These are phyloP conservation scores for Phytophthora lateralis DNA, from an alignment of 352 stramenopile genomes.

Conservation along the genomic window DNA sequence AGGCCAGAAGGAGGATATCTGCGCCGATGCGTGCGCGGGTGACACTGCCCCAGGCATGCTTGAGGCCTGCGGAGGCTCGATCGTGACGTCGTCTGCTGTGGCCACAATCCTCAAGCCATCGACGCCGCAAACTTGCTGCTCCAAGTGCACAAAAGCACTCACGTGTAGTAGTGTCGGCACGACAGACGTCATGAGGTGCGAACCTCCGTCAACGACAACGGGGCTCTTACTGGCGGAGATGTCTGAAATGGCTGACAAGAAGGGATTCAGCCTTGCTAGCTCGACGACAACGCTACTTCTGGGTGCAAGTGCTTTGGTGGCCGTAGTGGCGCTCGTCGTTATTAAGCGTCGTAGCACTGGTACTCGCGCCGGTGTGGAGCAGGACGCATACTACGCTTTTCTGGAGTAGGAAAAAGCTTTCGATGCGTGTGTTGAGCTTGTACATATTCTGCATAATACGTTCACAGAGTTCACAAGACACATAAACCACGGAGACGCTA, in stretches of 20 bases:
- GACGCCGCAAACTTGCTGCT: slow-evolving; percentile 10
- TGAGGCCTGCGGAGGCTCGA: slow-evolving; percentile 2
- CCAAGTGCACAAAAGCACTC: slow-evolving; percentile 8
- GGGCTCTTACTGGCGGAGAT: slow-evolving; percentile 1
- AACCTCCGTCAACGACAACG: not conserved
- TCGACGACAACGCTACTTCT: slow-evolving; percentile 21
- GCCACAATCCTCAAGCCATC: slow-evolving; percentile 7
- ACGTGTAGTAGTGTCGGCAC: slow-evolving; percentile 1
- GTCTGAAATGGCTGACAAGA: not conserved
- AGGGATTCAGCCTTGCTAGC: not conserved
- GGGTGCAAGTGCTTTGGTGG: slow-evolving; percentile 36
- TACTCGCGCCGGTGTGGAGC: slow-evolving; percentile 5
- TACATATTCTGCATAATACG: too few species aligned
- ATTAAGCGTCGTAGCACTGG: slow-evolving; percentile 21
- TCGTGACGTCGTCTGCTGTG: slow-evolving; percentile 8
- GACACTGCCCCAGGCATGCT: slow-evolving; percentile 2
- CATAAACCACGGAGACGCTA: too few species aligned
- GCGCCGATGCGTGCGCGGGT: slow-evolving; percentile 2
- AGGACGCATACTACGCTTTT: slow-evolving; percentile 55
- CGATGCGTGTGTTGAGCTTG: too few species aligned
- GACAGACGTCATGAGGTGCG: slow-evolving; percentile 12
- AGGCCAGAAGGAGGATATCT: slow-evolving; percentile 1
- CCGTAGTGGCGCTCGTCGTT: slow-evolving; percentile 43
- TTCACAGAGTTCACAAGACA: too few species aligned
- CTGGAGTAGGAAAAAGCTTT: slow-evolving; percentile 8